Conservation (phyloP, 2,329 filamentous ascomycete genomes). For the Ophiosphaerella korrae region DNA sequence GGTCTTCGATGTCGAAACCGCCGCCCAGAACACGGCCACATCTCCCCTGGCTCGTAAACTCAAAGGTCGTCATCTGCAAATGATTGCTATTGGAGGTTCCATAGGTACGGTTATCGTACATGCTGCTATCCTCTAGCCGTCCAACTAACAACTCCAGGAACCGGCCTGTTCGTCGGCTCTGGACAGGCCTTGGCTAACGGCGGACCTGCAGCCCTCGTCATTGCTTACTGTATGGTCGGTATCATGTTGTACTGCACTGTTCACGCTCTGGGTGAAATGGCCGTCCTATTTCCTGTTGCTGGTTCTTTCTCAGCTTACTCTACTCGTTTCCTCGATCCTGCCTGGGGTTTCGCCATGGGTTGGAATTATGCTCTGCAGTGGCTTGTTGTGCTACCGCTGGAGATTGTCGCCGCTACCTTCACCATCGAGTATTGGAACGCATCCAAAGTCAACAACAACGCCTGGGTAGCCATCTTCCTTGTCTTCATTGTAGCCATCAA, state of each 20-base stretch:
- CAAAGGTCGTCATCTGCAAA: conserved; percentile 73
- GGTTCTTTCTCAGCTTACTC: conserved; percentile 93
- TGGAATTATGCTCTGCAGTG: conserved; percentile 94
- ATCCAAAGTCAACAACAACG: conserved; percentile 51
- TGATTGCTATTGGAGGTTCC: conserved; percentile 95
- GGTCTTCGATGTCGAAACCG: conserved; percentile 67
- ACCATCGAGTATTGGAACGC: conserved; percentile 81
- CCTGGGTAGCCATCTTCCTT: conserved; percentile 85
- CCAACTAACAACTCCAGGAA: conserved; percentile 35
- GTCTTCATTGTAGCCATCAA: conserved; percentile 79
- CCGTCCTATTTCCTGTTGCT: conserved; percentile 86
- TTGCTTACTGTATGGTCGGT: conserved; percentile 66
- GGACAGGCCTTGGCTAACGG: conserved; percentile 48
- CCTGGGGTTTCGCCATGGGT: conserved; percentile 94
- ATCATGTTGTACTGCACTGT: conserved; percentile 91
- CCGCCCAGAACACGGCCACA: conserved; percentile 67
- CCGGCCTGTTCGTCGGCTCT: conserved; percentile 83
- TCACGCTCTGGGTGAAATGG: conserved; percentile 88
- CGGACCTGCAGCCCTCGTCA: conserved; percentile 45
- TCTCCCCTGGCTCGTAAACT: conserved; percentile 71
- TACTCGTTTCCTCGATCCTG: conserved; percentile 88
- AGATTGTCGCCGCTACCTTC: conserved; percentile 85
- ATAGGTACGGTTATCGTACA: conserved; percentile 57
- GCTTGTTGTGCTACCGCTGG: conserved; percentile 80
- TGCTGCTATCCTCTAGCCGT: conserved; percentile 6